Percentiles rank a stretch among this genome's conserved stretches.
phyloP scores from a whole-genome alignment of 306 rosid genomes.

The Medicago ruthenica region DNA sequence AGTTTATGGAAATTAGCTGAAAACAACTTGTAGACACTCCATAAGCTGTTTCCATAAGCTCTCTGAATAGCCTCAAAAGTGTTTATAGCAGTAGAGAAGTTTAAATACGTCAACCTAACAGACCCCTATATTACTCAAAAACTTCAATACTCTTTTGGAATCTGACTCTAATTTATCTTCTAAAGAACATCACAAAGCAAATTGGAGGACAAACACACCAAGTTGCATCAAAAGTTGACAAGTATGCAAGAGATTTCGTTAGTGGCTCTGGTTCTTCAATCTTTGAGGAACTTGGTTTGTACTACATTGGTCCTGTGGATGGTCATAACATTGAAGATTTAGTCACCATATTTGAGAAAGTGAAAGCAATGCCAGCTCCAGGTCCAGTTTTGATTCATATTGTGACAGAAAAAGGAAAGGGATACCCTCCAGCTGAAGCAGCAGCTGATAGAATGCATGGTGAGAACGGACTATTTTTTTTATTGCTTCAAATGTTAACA shows the following conservation, averaged over 20 bases:
- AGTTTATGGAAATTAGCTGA: background rate
- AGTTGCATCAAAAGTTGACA: constrained; percentile 90
- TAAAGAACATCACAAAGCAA: constrained; percentile 71
- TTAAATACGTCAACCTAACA: background rate
- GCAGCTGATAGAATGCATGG: constrained; percentile 94
- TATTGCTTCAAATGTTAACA: background rate
- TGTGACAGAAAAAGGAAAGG: constrained; percentile 93
- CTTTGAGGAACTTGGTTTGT: constrained; percentile 91
- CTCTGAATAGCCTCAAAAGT: background rate
- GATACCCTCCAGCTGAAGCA: constrained; percentile 88
- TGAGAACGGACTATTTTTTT: constrained; percentile 40
- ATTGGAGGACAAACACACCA: constrained; percentile 75
- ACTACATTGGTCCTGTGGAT: constrained; percentile 91
- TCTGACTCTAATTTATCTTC: constrained; percentile 40
- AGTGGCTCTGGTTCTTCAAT: constrained; percentile 82
- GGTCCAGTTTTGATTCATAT: constrained; percentile 93
- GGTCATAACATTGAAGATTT: constrained; percentile 80
- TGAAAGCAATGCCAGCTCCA: constrained; percentile 77
- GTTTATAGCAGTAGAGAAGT: background rate
- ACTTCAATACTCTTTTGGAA: constrained; percentile 4
- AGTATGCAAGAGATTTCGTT: constrained; percentile 82
- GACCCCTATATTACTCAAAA: background rate
- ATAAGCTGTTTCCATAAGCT: background rate
- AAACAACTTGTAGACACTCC: background rate
- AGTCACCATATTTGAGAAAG: constrained; percentile 68